phyloP scores from a whole-genome alignment of 768 basidiomycete species.

The Tubosaeta sp. region DNA sequence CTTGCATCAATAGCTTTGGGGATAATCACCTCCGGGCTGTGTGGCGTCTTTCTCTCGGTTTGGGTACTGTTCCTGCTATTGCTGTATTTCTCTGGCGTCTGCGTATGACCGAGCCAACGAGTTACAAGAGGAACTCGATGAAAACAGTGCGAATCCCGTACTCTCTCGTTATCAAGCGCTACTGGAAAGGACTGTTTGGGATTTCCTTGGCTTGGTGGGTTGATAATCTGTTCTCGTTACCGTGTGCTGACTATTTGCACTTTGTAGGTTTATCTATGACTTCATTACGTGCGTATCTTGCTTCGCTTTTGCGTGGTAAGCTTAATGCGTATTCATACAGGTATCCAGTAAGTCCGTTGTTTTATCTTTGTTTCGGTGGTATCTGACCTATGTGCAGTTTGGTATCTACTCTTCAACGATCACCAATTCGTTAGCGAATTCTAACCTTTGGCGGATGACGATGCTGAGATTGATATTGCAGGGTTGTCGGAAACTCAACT shows the following conservation, averaged over 20 bases:
- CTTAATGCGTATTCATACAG: constrained; percentile 27
- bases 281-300: constrained; percentile 60
- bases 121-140: constrained; percentile 78
- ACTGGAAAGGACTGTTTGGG: constrained; percentile 70
- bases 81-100: constrained; percentile 86
- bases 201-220: constrained; percentile 71
- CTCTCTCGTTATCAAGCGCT: constrained; percentile 68
- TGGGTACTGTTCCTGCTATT: constrained; percentile 77
- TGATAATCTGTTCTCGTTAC: neutral
- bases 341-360: constrained; percentile 53
- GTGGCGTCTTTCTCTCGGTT: constrained; percentile 83
- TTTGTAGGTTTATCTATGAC: constrained; percentile 67
- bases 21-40: constrained; percentile 76
- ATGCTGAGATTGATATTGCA: constrained; percentile 1
- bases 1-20: constrained; percentile 52
- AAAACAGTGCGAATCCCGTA: constrained; percentile 72
- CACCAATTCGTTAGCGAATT: constrained; percentile 49
- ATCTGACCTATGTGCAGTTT: constrained; percentile 43
- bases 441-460: neutral
- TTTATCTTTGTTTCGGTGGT: neutral
- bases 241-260: neutral
- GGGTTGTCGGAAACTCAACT: constrained; percentile 51
- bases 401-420: constrained; percentile 79
- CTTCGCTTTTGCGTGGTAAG: neutral
- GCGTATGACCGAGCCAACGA: constrained; percentile 74